These are phyloP conservation scores for Priceomyces haplophilus DNA, from an alignment of 805 yeast genomes.

Conservation along the genomic window DNA sequence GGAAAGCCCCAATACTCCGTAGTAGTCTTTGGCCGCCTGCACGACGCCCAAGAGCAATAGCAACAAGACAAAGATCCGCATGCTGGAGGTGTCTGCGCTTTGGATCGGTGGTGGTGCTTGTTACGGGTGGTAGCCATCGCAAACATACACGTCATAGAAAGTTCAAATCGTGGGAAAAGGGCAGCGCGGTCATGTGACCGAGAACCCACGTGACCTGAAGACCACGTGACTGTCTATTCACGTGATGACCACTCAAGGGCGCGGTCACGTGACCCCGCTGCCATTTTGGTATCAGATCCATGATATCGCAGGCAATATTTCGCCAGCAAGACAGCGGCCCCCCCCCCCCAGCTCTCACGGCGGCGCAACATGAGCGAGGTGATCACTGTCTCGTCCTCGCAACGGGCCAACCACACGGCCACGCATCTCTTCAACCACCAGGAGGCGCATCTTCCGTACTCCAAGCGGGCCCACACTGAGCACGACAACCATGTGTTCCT, in stretches of 20 bases:
- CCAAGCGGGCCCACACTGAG: slow-evolving; percentile 42
- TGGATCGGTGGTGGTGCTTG: too few relatives aligned
- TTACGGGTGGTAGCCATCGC: too few relatives aligned
- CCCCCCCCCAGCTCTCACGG: too few relatives aligned
- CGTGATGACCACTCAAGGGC: too few relatives aligned
- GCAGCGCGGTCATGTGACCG: too few relatives aligned
- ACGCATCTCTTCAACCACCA: slow-evolving; percentile 82
- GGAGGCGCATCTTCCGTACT: slow-evolving; percentile 61
- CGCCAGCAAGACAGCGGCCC: too few relatives aligned
- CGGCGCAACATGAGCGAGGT: slow-evolving; percentile 81
- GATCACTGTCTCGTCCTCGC: slow-evolving; percentile 70
- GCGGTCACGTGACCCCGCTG: too few relatives aligned
- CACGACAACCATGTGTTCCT: slow-evolving; percentile 45
- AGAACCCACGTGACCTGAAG: too few relatives aligned
- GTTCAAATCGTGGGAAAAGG: too few relatives aligned
- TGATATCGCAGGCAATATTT: too few relatives aligned
- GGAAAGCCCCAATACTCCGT: slow-evolving; percentile 64
- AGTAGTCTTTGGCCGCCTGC: slow-evolving; percentile 43
- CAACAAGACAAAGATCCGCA: slow-evolving; percentile 4
- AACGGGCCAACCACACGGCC: slow-evolving; percentile 66
- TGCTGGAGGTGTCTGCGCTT: background rate
- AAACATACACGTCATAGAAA: slow-evolving; percentile 1
- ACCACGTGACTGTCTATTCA: too few relatives aligned
- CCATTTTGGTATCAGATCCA: too few relatives aligned
- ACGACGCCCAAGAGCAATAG: slow-evolving; percentile 5